Conservation (phyloP, 2,329 filamentous ascomycete species). For the Cladorrhinum sp. region DNA sequence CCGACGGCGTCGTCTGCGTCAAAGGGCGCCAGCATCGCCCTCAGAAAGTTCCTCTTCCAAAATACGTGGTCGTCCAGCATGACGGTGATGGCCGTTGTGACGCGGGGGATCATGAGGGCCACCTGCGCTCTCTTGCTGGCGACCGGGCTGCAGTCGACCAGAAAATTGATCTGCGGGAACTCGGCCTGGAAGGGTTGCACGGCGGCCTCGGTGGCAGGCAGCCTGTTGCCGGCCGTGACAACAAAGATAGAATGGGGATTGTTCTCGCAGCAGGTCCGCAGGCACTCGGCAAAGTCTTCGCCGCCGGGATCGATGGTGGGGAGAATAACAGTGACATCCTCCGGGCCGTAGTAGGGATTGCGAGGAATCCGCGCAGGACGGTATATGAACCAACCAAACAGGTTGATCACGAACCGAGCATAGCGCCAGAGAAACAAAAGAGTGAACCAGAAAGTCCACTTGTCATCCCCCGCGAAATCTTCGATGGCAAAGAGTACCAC, state of each 20-base stretch:
- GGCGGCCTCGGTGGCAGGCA: constrained; percentile 25
- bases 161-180: constrained; percentile 27
- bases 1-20: constrained; percentile 45
- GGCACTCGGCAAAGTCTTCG: constrained; percentile 40
- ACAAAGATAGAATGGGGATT: constrained; percentile 40
- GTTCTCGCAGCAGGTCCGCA: constrained; percentile 41
- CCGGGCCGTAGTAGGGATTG: constrained; percentile 31
- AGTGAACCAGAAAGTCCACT: constrained; percentile 22
- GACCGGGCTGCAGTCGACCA: constrained; percentile 31
- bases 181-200: constrained; percentile 13
- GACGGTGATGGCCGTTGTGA: constrained; percentile 43
- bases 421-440: constrained; percentile 45
- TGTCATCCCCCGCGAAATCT: constrained; percentile 3
- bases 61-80: constrained; percentile 53
- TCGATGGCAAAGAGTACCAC: no score
- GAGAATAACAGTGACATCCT: constrained; percentile 50
- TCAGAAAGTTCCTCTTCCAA: constrained; percentile 44
- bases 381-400: constrained; percentile 42
- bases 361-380: constrained; percentile 30
- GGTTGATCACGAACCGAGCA: constrained; percentile 42
- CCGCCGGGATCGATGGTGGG: constrained; percentile 48
- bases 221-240: constrained; percentile 41
- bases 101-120: constrained; percentile 35
- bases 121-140: constrained; percentile 52
- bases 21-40: constrained; percentile 42